These are phyloP conservation scores for Xylaria sp. DNA, from an alignment of 2,329 filamentous ascomycete species.

Conservation along the genomic window DNA sequence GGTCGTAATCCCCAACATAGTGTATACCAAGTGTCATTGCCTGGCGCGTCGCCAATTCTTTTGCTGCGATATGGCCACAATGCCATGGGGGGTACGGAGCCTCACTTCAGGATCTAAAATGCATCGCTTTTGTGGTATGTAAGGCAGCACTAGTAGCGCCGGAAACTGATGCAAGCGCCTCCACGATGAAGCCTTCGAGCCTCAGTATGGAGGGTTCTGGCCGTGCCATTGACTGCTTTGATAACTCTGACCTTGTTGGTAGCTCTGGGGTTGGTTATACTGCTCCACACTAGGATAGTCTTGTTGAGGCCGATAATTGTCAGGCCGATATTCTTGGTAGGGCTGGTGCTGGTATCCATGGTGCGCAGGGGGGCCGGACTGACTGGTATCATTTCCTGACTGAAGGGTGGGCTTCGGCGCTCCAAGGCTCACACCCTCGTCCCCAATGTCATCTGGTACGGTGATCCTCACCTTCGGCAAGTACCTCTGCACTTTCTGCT, in stretches of 20 bases:
- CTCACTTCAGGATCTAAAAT: background rate
- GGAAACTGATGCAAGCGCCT: background rate
- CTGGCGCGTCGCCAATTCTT: too few species aligned
- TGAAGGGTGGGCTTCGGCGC: slow-evolving; percentile 43
- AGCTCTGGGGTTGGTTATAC: slow-evolving; percentile 41
- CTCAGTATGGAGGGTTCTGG: slow-evolving; percentile 46
- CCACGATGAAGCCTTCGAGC: background rate
- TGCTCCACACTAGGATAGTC: slow-evolving; percentile 36
- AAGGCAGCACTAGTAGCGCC: background rate
- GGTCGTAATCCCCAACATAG: too few species aligned
- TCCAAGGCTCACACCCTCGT: slow-evolving; percentile 59
- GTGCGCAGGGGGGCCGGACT: slow-evolving; percentile 32
- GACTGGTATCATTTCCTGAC: background rate
- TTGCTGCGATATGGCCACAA: background rate
- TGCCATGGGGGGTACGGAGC: too few species aligned
- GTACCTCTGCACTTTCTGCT: slow-evolving; percentile 59
- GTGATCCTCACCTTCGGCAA: slow-evolving; percentile 58
- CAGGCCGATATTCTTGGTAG: slow-evolving; percentile 29
- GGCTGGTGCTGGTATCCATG: slow-evolving; percentile 35
- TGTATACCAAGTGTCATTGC: too few species aligned
- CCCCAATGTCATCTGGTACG: slow-evolving; percentile 60
- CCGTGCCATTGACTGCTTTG: slow-evolving; percentile 43
- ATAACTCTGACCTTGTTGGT: slow-evolving; percentile 37
- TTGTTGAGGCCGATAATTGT: slow-evolving; percentile 39
- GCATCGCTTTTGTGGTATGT: background rate